A percentile compares a stretch with the other conserved stretches of the same genome.
These are phyloP conservation scores for Saccharum spontaneum DNA, from an alignment of 176 grass and related monocot genomes.

Conservation along the genomic window DNA sequence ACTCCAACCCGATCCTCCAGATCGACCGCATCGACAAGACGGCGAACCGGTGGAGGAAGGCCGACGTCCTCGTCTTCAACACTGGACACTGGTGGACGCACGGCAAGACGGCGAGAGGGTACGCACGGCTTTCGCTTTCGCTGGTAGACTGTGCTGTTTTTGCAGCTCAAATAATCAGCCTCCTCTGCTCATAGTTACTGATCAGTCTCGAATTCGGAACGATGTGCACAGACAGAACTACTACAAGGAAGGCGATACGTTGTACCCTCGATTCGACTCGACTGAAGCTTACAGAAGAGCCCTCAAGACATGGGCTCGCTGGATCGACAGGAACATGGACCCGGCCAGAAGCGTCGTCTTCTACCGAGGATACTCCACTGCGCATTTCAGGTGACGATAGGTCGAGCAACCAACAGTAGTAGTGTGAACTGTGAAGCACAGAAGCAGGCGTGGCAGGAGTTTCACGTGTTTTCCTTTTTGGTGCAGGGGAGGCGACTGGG, in stretches of 20 bases:
- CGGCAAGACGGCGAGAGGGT: conserved; percentile 94
- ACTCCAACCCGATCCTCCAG: conserved; percentile 79
- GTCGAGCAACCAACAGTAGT: neutral
- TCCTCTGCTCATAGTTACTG: neutral
- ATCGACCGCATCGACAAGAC: conserved; percentile 89
- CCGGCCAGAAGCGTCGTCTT: conserved; percentile 60
- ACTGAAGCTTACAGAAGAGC: conserved; percentile 72
- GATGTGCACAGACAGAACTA: conserved; percentile 61
- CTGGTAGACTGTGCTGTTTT: neutral
- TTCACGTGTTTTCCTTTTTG: neutral
- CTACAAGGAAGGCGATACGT: conserved; percentile 67
- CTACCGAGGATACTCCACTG: conserved; percentile 92
- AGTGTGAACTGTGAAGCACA: too few relatives aligned
- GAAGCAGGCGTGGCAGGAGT: neutral
- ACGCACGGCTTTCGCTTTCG: neutral
- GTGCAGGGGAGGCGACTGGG: conserved; percentile 82
- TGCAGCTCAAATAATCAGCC: neutral
- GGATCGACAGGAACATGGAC: conserved; percentile 82
- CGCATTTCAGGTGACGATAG: conserved; percentile 69
- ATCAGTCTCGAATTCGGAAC: neutral
- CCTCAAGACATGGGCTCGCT: conserved; percentile 75
- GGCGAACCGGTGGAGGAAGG: conserved; percentile 74
- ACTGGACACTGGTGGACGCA: conserved; percentile 99
- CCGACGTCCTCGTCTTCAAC: conserved; percentile 88
- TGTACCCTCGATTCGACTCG: conserved; percentile 74